Conservation (phyloP, 108 stramenopile species). For the Stephanodiscus triporus region DNA sequence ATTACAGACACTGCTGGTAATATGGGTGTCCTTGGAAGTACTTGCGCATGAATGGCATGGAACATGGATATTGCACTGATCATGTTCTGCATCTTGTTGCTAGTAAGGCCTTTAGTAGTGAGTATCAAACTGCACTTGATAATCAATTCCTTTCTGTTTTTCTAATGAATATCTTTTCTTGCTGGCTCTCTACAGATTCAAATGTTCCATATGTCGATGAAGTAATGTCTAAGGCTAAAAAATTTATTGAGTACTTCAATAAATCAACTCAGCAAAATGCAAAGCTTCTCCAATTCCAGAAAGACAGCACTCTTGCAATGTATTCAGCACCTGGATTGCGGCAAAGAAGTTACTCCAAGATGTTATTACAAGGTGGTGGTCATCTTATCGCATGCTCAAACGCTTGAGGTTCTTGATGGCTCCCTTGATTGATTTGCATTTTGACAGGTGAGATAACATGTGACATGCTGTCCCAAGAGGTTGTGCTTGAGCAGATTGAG, state of each 20-base stretch:
- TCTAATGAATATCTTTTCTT: too few relatives aligned
- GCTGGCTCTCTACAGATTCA: not conserved
- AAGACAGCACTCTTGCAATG: not conserved
- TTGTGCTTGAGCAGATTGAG: slow-evolving; percentile 6
- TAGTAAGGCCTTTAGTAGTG: too few relatives aligned
- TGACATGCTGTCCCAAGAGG: not conserved
- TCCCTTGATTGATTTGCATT: not conserved
- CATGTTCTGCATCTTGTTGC: too few relatives aligned
- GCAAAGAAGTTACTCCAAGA: slow-evolving; percentile 2
- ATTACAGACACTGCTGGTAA: too few relatives aligned
- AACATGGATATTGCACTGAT: too few relatives aligned
- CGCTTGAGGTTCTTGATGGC: not conserved
- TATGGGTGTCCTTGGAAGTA: too few relatives aligned
- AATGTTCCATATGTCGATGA: not conserved
- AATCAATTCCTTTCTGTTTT: not conserved
- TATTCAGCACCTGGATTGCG: not conserved
- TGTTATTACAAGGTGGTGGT: slow-evolving; percentile 7
- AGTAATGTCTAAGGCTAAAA: not conserved
- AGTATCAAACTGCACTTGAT: too few relatives aligned
- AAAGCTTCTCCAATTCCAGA: not conserved
- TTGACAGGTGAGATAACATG: not conserved
- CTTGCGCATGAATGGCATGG: too few relatives aligned
- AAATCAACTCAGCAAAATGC: too few relatives aligned
- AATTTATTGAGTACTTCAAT: too few relatives aligned
- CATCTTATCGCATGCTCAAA: not conserved